Conservation (phyloP, 805 yeast genomes). For the Torulaspora delbrueckii region DNA sequence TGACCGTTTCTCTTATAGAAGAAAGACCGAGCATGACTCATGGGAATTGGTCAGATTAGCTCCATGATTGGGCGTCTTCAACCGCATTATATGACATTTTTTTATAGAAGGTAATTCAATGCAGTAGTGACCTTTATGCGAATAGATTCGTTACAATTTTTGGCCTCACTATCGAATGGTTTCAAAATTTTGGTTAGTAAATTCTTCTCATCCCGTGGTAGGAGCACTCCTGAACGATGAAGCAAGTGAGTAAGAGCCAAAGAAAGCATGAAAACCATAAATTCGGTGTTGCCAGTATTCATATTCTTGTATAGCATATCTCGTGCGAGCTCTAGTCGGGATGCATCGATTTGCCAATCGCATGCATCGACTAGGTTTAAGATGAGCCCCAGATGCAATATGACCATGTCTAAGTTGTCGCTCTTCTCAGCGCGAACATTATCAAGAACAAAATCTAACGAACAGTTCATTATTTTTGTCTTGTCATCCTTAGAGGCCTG, state of each 20-base stretch:
- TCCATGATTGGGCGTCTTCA: slow-evolving; percentile 41
- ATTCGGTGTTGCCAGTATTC: slow-evolving; percentile 2
- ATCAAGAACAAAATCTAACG: slow-evolving; percentile 5
- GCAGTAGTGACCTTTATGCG: slow-evolving; percentile 11
- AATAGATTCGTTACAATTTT: slow-evolving; percentile 15
- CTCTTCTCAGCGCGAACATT: slow-evolving; percentile 1
- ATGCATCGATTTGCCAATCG: background rate
- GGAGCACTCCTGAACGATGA: background rate
- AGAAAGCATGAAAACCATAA: slow-evolving; percentile 12
- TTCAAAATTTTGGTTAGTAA: slow-evolving; percentile 3
- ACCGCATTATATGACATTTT: background rate
- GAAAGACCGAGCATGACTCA: slow-evolving; percentile 45
- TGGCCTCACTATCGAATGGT: slow-evolving; percentile 8
- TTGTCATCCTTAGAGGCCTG: background rate
- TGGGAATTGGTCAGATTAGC: slow-evolving; percentile 72
- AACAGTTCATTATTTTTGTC: slow-evolving; percentile 1
- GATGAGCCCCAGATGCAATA: slow-evolving; percentile 20
- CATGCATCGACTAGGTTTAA: slow-evolving; percentile 12
- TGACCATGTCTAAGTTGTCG: slow-evolving; percentile 8
- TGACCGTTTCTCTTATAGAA: slow-evolving; percentile 72
- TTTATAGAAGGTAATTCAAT: slow-evolving; percentile 10
- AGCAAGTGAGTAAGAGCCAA: slow-evolving; percentile 17
- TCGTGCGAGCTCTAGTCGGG: slow-evolving; percentile 4
- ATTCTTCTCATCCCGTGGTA: slow-evolving; percentile 2
- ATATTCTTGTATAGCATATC: background rate